phyloP scores from a whole-genome alignment of 1,284 basidiomycete species.

The Cryptococcus deneoformans region DNA sequence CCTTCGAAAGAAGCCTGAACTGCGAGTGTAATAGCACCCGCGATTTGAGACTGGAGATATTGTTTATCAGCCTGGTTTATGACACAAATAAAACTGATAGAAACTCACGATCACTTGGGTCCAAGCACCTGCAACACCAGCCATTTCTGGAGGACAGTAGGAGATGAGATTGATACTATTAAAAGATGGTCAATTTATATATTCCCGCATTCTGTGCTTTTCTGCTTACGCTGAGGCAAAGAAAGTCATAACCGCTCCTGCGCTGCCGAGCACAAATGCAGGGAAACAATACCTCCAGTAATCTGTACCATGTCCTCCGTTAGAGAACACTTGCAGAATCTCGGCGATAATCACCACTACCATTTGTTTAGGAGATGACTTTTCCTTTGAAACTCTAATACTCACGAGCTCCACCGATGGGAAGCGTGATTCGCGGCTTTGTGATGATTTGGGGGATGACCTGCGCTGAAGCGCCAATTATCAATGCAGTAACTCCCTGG shows the following conservation, averaged over 20 bases:
- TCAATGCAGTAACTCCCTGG: slow-evolving; percentile 34
- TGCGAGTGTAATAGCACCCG: slow-evolving; percentile 38
- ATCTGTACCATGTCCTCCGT: slow-evolving; percentile 37
- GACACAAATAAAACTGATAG: neutral
- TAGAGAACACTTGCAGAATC: slow-evolving; percentile 31
- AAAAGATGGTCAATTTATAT: neutral
- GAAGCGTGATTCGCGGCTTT: slow-evolving; percentile 26
- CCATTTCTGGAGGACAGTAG: slow-evolving; percentile 41
- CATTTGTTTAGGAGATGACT: neutral
- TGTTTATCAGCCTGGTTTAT: neutral
- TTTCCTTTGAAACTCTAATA: neutral
- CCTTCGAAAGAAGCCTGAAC: slow-evolving; percentile 43
- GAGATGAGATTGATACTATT: slow-evolving; percentile 27
- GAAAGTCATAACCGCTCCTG: slow-evolving; percentile 26
- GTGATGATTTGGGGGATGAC: slow-evolving; percentile 29
- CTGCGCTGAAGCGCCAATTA: slow-evolving; percentile 30
- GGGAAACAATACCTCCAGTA: slow-evolving; percentile 46
- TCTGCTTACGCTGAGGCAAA: slow-evolving; percentile 14
- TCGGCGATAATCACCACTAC: slow-evolving; percentile 30
- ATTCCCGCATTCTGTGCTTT: neutral
- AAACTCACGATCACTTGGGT: slow-evolving; percentile 32
- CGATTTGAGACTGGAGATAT: slow-evolving; percentile 23
- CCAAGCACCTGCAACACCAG: slow-evolving; percentile 42
- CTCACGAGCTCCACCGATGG: slow-evolving; percentile 28
- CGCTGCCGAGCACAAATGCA: slow-evolving; percentile 24